Conservation (phyloP, 345 rosid genomes). For the Acer yangbiense region DNA sequence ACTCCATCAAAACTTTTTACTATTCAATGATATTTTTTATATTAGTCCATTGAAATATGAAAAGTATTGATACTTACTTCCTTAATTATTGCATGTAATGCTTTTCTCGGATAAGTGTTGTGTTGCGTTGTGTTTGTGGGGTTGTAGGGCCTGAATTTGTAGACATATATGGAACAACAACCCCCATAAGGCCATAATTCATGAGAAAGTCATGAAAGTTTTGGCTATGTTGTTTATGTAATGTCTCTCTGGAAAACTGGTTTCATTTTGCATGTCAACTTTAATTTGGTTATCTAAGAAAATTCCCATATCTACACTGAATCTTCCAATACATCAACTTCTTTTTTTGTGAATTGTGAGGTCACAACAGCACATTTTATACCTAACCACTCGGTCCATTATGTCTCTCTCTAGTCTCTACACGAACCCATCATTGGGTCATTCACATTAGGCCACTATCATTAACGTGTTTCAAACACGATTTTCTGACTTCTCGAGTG, state of each 20-base stretch:
- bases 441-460: neutral
- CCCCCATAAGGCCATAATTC: neutral
- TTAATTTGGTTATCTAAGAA: neutral
- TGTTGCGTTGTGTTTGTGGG: neutral
- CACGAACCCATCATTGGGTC: neutral
- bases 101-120: neutral
- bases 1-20: too few relatives aligned
- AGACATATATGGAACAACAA: neutral
- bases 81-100: too few relatives aligned
- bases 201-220: neutral
- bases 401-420: too few relatives aligned
- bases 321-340: neutral
- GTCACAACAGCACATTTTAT: neutral
- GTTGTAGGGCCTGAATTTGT: neutral
- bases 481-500: too few relatives aligned
- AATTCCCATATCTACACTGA: neutral
- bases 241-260: too few relatives aligned
- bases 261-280: neutral
- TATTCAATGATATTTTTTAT: too few relatives aligned
- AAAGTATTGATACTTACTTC: too few relatives aligned
- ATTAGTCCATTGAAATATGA: too few relatives aligned
- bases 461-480: too few relatives aligned
- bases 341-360: too few relatives aligned
- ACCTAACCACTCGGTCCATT: neutral
- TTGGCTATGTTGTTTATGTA: too few relatives aligned